Percentiles rank a stretch among this genome's conserved stretches.
Evolutionary conservation across 768 basidiomycete species (phyloP).

Genomic region (Grammothele lineata): DNA sequence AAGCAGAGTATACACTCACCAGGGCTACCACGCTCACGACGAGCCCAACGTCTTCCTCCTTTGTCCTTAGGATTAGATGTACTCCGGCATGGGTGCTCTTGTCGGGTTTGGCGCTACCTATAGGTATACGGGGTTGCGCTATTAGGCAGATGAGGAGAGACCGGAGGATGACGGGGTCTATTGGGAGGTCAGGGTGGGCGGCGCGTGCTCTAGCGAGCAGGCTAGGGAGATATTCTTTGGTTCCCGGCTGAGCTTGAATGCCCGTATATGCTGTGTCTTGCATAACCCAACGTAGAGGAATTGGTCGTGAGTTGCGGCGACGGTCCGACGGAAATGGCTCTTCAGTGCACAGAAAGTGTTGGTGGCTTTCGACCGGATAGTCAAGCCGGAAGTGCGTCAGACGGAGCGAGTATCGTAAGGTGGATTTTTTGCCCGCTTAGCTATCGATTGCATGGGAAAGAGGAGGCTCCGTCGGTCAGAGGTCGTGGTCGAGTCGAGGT

Average conservation of each 20-base stretch:
- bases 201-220: slow-evolving; percentile 44
- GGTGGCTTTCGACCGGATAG: no score
- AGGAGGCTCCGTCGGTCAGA: no score
- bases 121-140: slow-evolving; percentile 26
- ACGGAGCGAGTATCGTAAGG: no score
- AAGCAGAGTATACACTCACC: slow-evolving; percentile 35
- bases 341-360: no score
- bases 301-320: no score
- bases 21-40: slow-evolving; percentile 54
- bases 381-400: no score
- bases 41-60: slow-evolving; percentile 58
- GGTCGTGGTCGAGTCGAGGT: no score
- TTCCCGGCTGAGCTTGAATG: slow-evolving; percentile 10
- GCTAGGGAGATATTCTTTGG: slow-evolving; percentile 23
- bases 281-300: no score
- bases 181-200: slow-evolving; percentile 43
- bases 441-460: no score
- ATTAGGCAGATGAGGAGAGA: slow-evolving; percentile 63
- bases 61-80: slow-evolving; percentile 60
- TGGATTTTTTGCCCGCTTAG: no score
- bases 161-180: slow-evolving; percentile 62
- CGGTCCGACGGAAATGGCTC: no score
- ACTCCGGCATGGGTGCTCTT: slow-evolving; percentile 37
- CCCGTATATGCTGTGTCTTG: no score
- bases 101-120: slow-evolving; percentile 1